Percentiles rank a stretch among this genome's conserved stretches.
Evolutionary conservation across 306 rosid species (phyloP).

Genomic region (Prinsepia uniflora): DNA sequence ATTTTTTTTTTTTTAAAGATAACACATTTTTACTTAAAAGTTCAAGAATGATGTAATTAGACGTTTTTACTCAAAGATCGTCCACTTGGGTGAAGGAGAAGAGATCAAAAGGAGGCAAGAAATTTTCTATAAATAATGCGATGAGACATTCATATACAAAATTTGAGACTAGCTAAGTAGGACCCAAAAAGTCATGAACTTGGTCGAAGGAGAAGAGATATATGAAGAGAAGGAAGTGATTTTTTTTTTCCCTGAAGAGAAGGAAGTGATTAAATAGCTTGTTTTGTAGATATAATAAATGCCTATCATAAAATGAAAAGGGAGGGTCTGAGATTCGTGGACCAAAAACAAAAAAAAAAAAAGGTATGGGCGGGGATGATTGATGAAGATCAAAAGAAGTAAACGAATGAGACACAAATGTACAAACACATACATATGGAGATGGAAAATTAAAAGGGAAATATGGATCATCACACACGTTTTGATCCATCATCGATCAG

Average conservation of each 20-base stretch:
- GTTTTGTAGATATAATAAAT: constrained; percentile 8
- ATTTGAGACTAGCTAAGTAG: too few species aligned
- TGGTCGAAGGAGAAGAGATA: background rate
- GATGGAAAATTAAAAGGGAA: constrained; percentile 21
- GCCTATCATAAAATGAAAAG: constrained; percentile 8
- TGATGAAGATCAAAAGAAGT: constrained; percentile 17
- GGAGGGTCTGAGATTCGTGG: constrained; percentile 9
- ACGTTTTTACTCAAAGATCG: constrained; percentile 2
- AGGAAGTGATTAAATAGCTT: constrained; percentile 12
- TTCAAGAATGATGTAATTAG: too few species aligned
- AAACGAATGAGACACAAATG: constrained; percentile 23
- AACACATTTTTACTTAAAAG: too few species aligned
- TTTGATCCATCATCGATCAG: too few species aligned
- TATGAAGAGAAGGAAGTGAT: too few species aligned
- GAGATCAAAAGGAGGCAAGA: background rate
- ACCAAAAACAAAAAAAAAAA: constrained; percentile 32
- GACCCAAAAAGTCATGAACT: too few species aligned
- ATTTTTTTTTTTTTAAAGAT: too few species aligned
- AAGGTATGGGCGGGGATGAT: constrained; percentile 18
- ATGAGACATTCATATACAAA: too few species aligned
- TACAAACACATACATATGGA: constrained; percentile 22
- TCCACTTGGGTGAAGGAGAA: background rate
- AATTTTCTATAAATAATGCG: too few species aligned
- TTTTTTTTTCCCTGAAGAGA: too few species aligned
- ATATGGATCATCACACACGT: constrained; percentile 30